phyloP scores from a whole-genome alignment of 2,329 filamentous ascomycete genomes.

The Talaromyces sp. region DNA sequence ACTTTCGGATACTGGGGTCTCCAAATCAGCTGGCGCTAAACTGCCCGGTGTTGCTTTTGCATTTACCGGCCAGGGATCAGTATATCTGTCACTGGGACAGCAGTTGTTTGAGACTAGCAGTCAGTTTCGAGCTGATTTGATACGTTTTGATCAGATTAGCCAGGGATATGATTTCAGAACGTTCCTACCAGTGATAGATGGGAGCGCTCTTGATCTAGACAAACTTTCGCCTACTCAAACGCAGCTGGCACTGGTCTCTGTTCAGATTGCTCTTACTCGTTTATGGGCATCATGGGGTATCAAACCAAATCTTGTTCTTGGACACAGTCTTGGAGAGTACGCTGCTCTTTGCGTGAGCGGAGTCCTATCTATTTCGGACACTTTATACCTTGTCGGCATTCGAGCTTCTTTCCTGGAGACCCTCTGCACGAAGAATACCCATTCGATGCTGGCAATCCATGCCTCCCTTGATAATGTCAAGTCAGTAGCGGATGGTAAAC shows the following conservation, averaged over 20 bases:
- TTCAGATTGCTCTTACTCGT: conserved; percentile 36
- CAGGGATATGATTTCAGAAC: conserved; percentile 29
- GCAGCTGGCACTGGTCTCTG: not conserved
- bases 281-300: conserved; percentile 27
- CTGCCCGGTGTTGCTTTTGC: conserved; percentile 28
- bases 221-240: not conserved
- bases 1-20: not conserved
- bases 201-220: conserved; percentile 13
- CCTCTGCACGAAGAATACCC: conserved; percentile 38
- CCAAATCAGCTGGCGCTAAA: not conserved
- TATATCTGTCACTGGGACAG: conserved; percentile 25
- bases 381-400: conserved; percentile 38
- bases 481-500: not conserved
- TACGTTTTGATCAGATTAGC: conserved; percentile 27
- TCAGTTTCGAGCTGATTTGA: conserved; percentile 30
- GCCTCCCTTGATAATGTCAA: not conserved
- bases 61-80: conserved; percentile 32
- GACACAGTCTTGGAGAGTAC: conserved; percentile 43
- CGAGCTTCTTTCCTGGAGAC: conserved; percentile 40
- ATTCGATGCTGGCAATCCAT: conserved; percentile 43
- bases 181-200: conserved; percentile 24
- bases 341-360: conserved; percentile 38
- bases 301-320: conserved; percentile 36
- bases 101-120: conserved; percentile 27
- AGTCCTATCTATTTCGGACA: conserved; percentile 35